Percentiles rank a stretch among this genome's conserved stretches.
These are phyloP conservation scores for Eleusine coracana DNA, from an alignment of 176 grass and related monocot genomes.

Conservation along the genomic window DNA sequence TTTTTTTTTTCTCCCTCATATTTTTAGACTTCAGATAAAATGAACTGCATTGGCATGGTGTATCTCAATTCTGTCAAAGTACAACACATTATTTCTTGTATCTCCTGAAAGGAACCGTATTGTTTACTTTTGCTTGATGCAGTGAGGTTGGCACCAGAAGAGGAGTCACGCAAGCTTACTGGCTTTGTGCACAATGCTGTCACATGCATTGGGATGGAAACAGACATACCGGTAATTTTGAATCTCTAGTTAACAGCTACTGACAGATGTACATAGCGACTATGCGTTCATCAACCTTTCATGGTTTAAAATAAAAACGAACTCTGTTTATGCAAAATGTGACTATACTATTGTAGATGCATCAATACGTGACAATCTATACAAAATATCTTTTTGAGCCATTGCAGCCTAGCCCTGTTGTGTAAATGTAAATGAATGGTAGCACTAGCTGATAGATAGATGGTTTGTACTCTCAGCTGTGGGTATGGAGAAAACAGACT, in stretches of 20 bases:
- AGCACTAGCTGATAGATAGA: not conserved
- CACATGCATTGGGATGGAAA: conserved; percentile 92
- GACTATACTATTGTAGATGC: not conserved
- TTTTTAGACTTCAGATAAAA: not conserved
- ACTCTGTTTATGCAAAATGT: not conserved
- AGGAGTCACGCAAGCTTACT: conserved; percentile 86
- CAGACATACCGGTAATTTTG: conserved; percentile 77
- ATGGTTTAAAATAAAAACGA: not conserved
- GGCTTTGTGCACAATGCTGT: conserved; percentile 91
- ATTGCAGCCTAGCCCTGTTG: conserved; percentile 14
- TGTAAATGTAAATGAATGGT: not conserved
- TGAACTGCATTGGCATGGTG: not conserved
- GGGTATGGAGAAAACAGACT: not conserved
- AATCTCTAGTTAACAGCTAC: conserved; percentile 1
- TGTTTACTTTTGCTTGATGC: conserved; percentile 44
- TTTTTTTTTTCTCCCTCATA: not conserved
- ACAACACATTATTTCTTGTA: not conserved
- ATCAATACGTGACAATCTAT: conserved; percentile 13
- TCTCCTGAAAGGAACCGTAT: conserved; percentile 8
- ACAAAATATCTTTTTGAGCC: conserved; percentile 1
- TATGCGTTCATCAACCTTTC: not conserved
- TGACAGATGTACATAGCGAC: conserved; percentile 22
- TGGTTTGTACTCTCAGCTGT: conserved; percentile 6
- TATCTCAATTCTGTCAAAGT: not conserved
- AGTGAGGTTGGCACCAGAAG: conserved; percentile 97